Conservation (phyloP, 2,329 filamentous ascomycete species). For the Meredithiella fracta region DNA sequence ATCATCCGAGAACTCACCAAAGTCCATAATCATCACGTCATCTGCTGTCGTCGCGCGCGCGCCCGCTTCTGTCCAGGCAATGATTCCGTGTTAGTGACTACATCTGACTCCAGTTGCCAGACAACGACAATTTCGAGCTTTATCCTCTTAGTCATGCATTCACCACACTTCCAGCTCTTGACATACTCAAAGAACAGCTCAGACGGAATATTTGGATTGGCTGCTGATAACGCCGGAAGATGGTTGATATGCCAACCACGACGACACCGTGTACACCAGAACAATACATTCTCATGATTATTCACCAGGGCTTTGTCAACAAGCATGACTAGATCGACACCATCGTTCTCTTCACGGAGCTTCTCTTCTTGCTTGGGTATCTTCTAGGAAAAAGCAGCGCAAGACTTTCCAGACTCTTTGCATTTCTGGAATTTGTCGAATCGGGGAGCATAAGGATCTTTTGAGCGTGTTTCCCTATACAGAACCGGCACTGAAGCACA, state of each 20-base stretch:
- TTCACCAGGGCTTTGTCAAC: constrained; percentile 51
- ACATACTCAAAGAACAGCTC: constrained; percentile 53
- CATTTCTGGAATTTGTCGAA: too few relatives aligned
- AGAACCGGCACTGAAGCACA: constrained; percentile 78
- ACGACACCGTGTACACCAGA: constrained; percentile 63
- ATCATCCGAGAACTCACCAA: constrained; percentile 38
- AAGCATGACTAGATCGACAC: constrained; percentile 55
- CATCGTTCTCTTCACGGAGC: constrained; percentile 60
- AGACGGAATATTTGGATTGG: constrained; percentile 26
- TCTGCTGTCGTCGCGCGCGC: not conserved
- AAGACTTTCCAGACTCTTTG: constrained; percentile 55
- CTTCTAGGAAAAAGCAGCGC: constrained; percentile 54
- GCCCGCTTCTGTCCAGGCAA: constrained; percentile 13
- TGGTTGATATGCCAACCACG: constrained; percentile 75
- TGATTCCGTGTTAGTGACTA: constrained; percentile 7
- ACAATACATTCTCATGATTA: constrained; percentile 59
- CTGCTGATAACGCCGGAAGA: constrained; percentile 39
- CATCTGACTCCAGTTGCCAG: constrained; percentile 50
- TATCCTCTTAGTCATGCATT: constrained; percentile 47
- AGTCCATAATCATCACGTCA: not conserved
- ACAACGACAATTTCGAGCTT: constrained; percentile 70
- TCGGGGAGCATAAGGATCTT: constrained; percentile 58
- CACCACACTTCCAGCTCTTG: constrained; percentile 60
- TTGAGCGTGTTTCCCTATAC: constrained; percentile 50
- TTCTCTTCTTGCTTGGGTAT: constrained; percentile 71